These are phyloP conservation scores for Extremus antarcticus DNA, from an alignment of 495 filamentous ascomycete genomes.

Conservation along the genomic window DNA sequence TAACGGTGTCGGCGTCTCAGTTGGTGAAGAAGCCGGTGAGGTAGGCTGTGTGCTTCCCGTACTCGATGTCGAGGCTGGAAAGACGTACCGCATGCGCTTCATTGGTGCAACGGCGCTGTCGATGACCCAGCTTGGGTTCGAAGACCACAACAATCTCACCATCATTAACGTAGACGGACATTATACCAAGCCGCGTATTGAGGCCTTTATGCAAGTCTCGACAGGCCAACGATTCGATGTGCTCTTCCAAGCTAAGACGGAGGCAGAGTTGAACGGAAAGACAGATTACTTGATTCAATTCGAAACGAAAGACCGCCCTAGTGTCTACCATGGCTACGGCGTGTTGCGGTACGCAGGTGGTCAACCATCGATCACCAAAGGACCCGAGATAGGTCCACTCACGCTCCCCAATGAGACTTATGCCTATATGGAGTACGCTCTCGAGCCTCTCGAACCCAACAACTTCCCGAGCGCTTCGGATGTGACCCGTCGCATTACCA, in stretches of 20 bases:
- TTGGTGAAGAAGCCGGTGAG: conserved; percentile 3
- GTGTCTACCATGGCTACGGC: conserved; percentile 38
- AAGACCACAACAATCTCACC: conserved; percentile 38
- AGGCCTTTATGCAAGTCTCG: conserved; percentile 42
- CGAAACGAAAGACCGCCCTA: conserved; percentile 39
- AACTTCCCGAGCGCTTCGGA: conserved; percentile 37
- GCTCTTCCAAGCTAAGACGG: conserved; percentile 37
- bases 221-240: conserved; percentile 47
- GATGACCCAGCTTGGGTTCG: conserved; percentile 39
- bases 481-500: conserved; percentile 43
- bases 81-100: conserved; percentile 47
- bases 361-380: conserved; percentile 20
- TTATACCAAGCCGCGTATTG: conserved; percentile 41
- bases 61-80: conserved; percentile 45
- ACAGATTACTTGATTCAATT: conserved; percentile 44
- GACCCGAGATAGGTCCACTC: conserved; percentile 27
- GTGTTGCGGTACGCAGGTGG: conserved; percentile 39
- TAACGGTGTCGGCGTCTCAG: conserved; percentile 25
- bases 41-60: conserved; percentile 17
- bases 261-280: conserved; percentile 23
- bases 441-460: conserved; percentile 33
- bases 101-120: conserved; percentile 45
- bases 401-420: conserved; percentile 32
- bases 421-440: conserved; percentile 44
- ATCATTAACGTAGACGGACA: conserved; percentile 48